A percentile compares a stretch with the other conserved stretches of the same genome.
phyloP scores from a whole-genome alignment of 768 basidiomycete genomes.

The Tulasnella sp. region DNA sequence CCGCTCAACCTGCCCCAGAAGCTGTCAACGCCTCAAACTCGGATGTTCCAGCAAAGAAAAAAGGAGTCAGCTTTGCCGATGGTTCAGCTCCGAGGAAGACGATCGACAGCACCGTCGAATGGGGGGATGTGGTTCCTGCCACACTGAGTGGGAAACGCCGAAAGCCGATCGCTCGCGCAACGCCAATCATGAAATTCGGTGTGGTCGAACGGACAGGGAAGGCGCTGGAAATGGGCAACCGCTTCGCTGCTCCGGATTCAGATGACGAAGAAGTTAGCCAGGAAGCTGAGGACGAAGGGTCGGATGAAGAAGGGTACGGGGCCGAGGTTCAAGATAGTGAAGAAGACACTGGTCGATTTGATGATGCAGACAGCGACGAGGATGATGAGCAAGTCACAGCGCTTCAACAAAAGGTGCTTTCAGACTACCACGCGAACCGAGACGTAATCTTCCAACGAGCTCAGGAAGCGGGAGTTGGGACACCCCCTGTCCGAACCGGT shows the following conservation, averaged over 20 bases:
- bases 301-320: not conserved
- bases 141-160: conserved; percentile 5
- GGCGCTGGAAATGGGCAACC: not conserved
- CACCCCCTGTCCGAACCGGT: not conserved
- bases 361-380: not conserved
- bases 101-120: not conserved
- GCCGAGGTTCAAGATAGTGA: conserved; percentile 11
- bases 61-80: conserved; percentile 17
- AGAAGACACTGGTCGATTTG: not conserved
- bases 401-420: not conserved
- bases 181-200: conserved; percentile 15
- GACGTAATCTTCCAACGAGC: conserved; percentile 8
- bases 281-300: not conserved
- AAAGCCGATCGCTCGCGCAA: conserved; percentile 12
- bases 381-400: conserved; percentile 6
- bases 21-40: not conserved
- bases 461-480: not conserved
- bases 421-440: not conserved
- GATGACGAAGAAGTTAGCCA: conserved; percentile 19
- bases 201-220: conserved; percentile 3
- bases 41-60: not conserved
- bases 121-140: conserved; percentile 22
- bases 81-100: not conserved
- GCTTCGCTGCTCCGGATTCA: not conserved
- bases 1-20: not conserved